phyloP scores from a whole-genome alignment of 768 basidiomycete species.

The Chiua virens region DNA sequence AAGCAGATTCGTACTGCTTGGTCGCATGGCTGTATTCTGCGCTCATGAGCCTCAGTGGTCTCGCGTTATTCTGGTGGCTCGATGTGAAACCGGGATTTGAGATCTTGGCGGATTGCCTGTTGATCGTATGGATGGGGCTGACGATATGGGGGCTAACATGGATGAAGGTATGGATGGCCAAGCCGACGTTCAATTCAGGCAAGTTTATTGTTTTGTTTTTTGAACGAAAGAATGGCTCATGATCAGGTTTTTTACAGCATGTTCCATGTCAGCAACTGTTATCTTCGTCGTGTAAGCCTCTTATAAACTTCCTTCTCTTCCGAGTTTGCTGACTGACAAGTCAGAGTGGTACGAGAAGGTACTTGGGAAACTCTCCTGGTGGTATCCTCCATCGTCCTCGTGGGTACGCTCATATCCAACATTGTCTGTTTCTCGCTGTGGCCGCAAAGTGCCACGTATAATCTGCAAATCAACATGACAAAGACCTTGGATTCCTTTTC shows the following conservation, averaged over 20 bases:
- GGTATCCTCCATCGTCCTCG: constrained; percentile 72
- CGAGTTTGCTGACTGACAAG: constrained; percentile 3
- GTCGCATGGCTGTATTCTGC: constrained; percentile 69
- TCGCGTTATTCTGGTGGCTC: constrained; percentile 79
- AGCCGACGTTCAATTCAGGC: constrained; percentile 88
- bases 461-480: constrained; percentile 82
- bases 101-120: constrained; percentile 70
- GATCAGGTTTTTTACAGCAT: constrained; percentile 46
- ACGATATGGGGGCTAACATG: constrained; percentile 83
- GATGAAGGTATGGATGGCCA: constrained; percentile 90
- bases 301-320: background rate
- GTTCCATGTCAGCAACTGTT: constrained; percentile 82
- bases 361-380: constrained; percentile 72
- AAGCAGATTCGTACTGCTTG: constrained; percentile 82
- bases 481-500: constrained; percentile 86
- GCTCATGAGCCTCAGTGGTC: constrained; percentile 70
- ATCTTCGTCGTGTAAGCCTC: constrained; percentile 73
- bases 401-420: constrained; percentile 79
- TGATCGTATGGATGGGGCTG: constrained; percentile 80
- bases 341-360: constrained; percentile 85
- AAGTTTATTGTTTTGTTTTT: constrained; percentile 16
- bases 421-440: constrained; percentile 81
- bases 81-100: constrained; percentile 70
- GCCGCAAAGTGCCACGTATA: constrained; percentile 81
- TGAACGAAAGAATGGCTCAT: background rate